Percentiles rank a stretch among this genome's conserved stretches.
Conservation (phyloP, 1,284 basidiomycete species). For the Leccinum solheimii region DNA sequence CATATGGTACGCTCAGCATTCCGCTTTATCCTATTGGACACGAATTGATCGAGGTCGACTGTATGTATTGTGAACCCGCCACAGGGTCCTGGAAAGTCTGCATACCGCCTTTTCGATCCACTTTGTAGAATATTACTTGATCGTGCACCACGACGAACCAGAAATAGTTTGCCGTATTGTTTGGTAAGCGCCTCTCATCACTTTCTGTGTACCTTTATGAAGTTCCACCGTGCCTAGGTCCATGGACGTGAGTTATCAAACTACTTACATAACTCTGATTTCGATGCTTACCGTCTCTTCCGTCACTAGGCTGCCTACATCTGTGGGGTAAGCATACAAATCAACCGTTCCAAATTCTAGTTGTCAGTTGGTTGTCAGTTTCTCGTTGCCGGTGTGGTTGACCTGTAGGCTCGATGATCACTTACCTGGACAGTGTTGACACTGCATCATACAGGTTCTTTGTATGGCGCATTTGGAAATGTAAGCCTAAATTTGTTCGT, state of each 20-base stretch:
- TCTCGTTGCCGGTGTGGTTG: constrained; percentile 1
- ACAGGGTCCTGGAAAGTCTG: constrained; percentile 6
- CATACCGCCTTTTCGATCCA: constrained; percentile 13
- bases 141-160: constrained; percentile 6
- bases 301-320: constrained; percentile 4
- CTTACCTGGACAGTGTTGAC: background rate
- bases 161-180: background rate
- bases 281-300: background rate
- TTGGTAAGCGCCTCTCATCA: constrained; percentile 1
- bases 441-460: constrained; percentile 4
- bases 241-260: constrained; percentile 3
- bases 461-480: constrained; percentile 16
- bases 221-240: background rate
- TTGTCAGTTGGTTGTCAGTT: constrained; percentile 1
- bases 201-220: background rate
- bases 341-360: background rate
- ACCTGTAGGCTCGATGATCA: constrained; percentile 3
- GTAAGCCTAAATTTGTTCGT: constrained; percentile 1
- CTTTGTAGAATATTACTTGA: constrained; percentile 11
- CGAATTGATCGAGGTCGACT: background rate
- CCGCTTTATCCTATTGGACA: background rate
- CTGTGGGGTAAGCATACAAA: constrained; percentile 3
- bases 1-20: constrained; percentile 4
- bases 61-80: background rate
- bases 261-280: background rate